Evolutionary conservation across 2,329 filamentous ascomycete species (phyloP), one percentile per base, ranked within the genome.

Genomic region (Cercospora citrullina): DNA sequence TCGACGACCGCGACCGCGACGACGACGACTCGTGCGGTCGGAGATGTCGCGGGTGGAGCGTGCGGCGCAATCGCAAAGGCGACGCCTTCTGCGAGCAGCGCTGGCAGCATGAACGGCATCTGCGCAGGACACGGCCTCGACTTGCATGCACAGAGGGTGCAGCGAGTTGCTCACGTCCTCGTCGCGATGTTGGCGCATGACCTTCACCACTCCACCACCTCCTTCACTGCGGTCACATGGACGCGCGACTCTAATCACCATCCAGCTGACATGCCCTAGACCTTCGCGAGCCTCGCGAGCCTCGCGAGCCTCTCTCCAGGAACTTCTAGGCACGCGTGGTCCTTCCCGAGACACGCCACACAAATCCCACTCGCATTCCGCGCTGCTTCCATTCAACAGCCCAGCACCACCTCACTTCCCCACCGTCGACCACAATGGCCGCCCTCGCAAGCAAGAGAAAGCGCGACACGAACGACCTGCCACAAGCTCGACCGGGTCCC

Each of bases 401-500:
- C 36, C 36, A 39, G 6, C 4, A 18, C 61, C 42, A 21, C 48
- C 5, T 18, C 23, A n/a, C 26, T 16, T 45, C 14, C 14, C 28
- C 45, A 23, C 31, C 62, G 10, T 36, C 28, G 18, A 60, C 28
- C 36, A n/a, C 39, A 60, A 75, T 77, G 75, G 73, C 75, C 36
- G 65, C 74, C 5, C 30, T 75, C 12, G 64, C 72, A 30, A 81
- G 80, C 72, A 84, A 84, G 75, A 78, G 82, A 63, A 84, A 84
- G 77, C 81, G 82, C 66, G 81, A 82, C 60, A 76, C 80, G 31
- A 79, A 81, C 67, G 82, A 84, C 62, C 80, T 77, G 78, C 80
- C 73, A 69, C 76, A 67, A 74, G 69, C 69, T 71, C 74, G 81
- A 61, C 73, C 80, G 30, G 78, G 79, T 18, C 77, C 76, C 45